phyloP scores from a whole-genome alignment of 2,329 filamentous ascomycete genomes.

The Celoporthe dispersa region DNA sequence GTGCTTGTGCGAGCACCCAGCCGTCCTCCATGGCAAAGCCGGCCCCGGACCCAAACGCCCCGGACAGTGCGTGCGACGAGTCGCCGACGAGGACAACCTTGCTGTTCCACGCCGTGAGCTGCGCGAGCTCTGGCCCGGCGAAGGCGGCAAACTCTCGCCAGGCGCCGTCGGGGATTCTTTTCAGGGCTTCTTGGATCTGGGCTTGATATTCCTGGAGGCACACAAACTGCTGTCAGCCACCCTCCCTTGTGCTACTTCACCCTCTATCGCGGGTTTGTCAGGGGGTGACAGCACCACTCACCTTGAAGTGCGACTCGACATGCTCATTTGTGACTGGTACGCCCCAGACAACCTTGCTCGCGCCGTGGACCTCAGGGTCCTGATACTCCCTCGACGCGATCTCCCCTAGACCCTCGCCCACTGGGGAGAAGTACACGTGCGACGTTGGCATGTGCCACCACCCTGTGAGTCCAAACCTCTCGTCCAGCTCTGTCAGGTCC shows the following conservation, averaged over 20 bases:
- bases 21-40: constrained; percentile 44
- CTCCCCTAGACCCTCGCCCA: constrained; percentile 46
- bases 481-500: constrained; percentile 37
- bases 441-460: constrained; percentile 50
- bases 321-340: constrained; percentile 42
- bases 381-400: constrained; percentile 43
- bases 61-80: constrained; percentile 58
- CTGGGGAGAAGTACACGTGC: constrained; percentile 47
- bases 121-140: constrained; percentile 37
- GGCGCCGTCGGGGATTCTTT: constrained; percentile 15
- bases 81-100: constrained; percentile 58
- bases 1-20: constrained; percentile 37
- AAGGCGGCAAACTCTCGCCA: constrained; percentile 38
- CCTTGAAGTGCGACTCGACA: constrained; percentile 44
- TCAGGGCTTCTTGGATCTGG: constrained; percentile 14
- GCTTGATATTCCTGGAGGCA: constrained; percentile 25
- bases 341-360: constrained; percentile 43
- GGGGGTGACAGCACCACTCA: constrained; percentile 22
- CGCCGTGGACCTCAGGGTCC: constrained; percentile 37
- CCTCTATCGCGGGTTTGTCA: background rate
- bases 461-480: constrained; percentile 39
- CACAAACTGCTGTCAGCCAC: background rate
- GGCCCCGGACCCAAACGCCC: constrained; percentile 46
- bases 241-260: background rate
- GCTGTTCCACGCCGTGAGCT: constrained; percentile 36